Base-by-base conservation (phyloP, 345 rosid genomes). In the Melaleuca alternifolia region DNA sequence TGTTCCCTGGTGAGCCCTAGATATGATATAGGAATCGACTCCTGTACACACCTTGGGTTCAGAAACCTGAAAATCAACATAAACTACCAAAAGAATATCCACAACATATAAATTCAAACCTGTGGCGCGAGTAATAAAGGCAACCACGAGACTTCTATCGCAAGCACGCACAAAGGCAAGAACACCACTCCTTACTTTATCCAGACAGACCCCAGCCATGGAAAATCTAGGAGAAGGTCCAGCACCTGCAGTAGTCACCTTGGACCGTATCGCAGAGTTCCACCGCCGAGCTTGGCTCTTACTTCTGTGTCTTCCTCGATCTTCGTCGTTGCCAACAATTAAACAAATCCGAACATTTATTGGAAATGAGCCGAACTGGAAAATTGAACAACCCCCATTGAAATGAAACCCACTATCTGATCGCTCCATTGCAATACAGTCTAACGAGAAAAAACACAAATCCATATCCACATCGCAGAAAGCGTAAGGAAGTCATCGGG, bases 151-250 rank as follows among this genome's bases (percentile, higher is more conserved):
- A 89, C 91, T 93, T 92, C 91, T 94, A 89, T 94, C 93, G 92
- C 99, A 97, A 85, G 99, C 99, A 88, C 99, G 99, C 20, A 94
- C 85, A 87, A 97, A 91, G 84, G 93, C 90, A 86, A 96, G 96
- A 86, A 92, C 92, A 44, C 99, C 98, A 62, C 91, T 89, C 89
- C 89, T 93, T 65, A 90, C 86, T 7, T 97, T 98, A 92, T 95
- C 97, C 91, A 96, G 92, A 89, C 94, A 93, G 86, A 92, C 99
- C 88, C 98, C 98, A 23, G 98, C 93, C 53, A 95, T 92, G 76
- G 98, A 96, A 91, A 97, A 97, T 90, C 98, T 97, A 30, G 99
- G 94, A 86, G 96, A 95, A 84, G 99, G 99, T 54, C 97, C 97
- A 88, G 92, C 93, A 61, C 98, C 98, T 6, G 86, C 88, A 81